Percentiles rank a stretch among this genome's conserved stretches.
Evolutionary conservation across 1,284 basidiomycete genomes (phyloP).

Genomic region (Apiotrichum sp.): DNA sequence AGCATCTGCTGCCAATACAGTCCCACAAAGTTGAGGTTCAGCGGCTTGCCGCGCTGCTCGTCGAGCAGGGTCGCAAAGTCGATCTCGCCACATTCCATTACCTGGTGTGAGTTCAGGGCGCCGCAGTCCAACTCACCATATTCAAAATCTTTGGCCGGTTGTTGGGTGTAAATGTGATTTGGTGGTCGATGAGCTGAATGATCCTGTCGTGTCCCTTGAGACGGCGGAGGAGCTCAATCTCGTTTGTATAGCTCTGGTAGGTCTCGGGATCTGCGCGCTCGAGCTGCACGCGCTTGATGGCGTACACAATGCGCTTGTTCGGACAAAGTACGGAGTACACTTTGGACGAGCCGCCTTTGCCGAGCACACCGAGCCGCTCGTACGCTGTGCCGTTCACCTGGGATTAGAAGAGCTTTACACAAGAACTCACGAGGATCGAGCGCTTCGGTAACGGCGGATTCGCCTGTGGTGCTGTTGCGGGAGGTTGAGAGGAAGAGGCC

Average conservation of each 20-base stretch:
- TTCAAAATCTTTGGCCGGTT: constrained; percentile 63
- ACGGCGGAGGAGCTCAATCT: constrained; percentile 79
- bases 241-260: constrained; percentile 86
- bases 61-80: constrained; percentile 73
- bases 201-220: constrained; percentile 81
- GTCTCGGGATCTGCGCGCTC: constrained; percentile 80
- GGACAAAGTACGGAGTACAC: constrained; percentile 80
- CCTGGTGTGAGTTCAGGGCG: constrained; percentile 32
- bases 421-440: constrained; percentile 23
- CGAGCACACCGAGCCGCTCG: constrained; percentile 75
- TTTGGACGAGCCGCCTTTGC: constrained; percentile 86
- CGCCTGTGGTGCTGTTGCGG: background rate
- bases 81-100: constrained; percentile 92
- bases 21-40: constrained; percentile 86
- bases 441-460: constrained; percentile 14
- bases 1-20: constrained; percentile 99
- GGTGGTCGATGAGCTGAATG: constrained; percentile 80
- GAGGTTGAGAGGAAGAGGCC: no score
- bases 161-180: constrained; percentile 56
- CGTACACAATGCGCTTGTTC: constrained; percentile 65
- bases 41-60: constrained; percentile 69
- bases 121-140: constrained; percentile 50
- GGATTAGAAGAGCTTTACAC: background rate
- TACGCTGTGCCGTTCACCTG: constrained; percentile 75
- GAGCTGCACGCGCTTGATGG: constrained; percentile 79